phyloP scores from a whole-genome alignment of 2,329 filamentous ascomycete genomes.

The Colletotrichum sp. region DNA sequence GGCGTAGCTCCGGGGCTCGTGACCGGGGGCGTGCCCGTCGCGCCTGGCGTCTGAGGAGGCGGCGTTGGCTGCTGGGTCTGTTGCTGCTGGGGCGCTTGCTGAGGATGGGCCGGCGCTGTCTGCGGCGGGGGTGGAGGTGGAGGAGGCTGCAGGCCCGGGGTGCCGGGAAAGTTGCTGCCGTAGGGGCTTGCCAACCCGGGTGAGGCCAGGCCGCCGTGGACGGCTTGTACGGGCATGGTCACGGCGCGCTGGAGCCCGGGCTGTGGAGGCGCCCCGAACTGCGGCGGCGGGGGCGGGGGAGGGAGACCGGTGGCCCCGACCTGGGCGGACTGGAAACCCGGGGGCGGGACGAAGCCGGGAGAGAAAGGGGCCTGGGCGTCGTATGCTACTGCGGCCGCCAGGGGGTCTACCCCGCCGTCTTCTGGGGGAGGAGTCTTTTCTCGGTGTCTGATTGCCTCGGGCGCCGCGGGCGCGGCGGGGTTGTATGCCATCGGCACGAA shows the following conservation, averaged over 20 bases:
- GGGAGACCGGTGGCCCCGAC: conserved; percentile 36
- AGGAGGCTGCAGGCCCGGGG: conserved; percentile 47
- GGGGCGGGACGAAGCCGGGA: conserved; percentile 54
- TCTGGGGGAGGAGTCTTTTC: conserved; percentile 83
- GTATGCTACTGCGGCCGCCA: conserved; percentile 61
- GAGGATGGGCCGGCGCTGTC: conserved; percentile 10
- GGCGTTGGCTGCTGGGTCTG: conserved; percentile 31
- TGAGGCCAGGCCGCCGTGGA: conserved; percentile 39
- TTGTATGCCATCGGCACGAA: conserved; percentile 77
- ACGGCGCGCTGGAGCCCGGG: conserved; percentile 51
- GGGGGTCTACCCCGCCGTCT: conserved; percentile 65
- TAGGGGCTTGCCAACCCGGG: conserved; percentile 49
- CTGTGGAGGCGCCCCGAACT: conserved; percentile 45
- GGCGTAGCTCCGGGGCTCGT: conserved; percentile 46
- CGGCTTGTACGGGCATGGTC: conserved; percentile 48
- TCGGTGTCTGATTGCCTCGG: conserved; percentile 72
- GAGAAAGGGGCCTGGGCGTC: conserved; percentile 61
- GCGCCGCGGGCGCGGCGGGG: conserved; percentile 77
- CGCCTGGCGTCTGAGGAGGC: conserved; percentile 22
- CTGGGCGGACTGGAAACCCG: conserved; percentile 49
- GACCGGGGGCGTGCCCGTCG: conserved; percentile 36
- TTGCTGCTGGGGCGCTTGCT: conserved; percentile 24
- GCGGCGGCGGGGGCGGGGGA: conserved; percentile 38
- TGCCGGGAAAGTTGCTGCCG: conserved; percentile 48
- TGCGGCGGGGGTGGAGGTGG: conserved; percentile 31